A percentile compares a stretch with the other conserved stretches of the same genome.
Evolutionary conservation across 2,329 filamentous ascomycete species (phyloP).

Genomic region (Parascedosporium putredinis): DNA sequence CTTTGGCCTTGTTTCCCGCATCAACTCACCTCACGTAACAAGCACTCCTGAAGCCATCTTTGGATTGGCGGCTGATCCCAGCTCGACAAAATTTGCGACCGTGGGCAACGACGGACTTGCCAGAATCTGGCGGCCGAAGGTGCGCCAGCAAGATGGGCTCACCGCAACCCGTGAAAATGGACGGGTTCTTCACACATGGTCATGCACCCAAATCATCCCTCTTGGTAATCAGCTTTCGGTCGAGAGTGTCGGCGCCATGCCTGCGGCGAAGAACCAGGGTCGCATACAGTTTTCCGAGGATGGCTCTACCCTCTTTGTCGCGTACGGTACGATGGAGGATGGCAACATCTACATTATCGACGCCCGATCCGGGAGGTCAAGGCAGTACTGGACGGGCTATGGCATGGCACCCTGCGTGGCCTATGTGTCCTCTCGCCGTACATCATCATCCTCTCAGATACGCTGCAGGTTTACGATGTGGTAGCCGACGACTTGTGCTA

Average conservation of each 20-base stretch:
- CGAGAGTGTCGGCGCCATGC: slow-evolving; percentile 21
- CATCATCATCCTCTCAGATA: slow-evolving; percentile 64
- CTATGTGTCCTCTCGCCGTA: slow-evolving; percentile 63
- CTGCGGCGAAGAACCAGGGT: slow-evolving; percentile 37
- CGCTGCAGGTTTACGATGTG: slow-evolving; percentile 72
- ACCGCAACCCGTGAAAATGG: slow-evolving; percentile 47
- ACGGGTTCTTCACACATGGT: slow-evolving; percentile 62
- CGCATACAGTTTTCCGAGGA: slow-evolving; percentile 72
- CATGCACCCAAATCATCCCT: slow-evolving; percentile 49
- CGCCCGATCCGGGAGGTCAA: slow-evolving; percentile 56
- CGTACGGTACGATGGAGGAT: slow-evolving; percentile 41
- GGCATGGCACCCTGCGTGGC: slow-evolving; percentile 54
- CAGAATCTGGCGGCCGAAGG: slow-evolving; percentile 70
- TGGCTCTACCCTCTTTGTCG: slow-evolving; percentile 70
- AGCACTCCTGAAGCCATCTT: slow-evolving; percentile 50
- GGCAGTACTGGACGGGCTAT: slow-evolving; percentile 57
- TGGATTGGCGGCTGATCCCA: slow-evolving; percentile 62
- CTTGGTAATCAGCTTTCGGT: slow-evolving; percentile 27
- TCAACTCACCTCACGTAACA: slow-evolving; percentile 71
- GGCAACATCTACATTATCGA: slow-evolving; percentile 69
- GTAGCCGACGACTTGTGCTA: slow-evolving; percentile 67
- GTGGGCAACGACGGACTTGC: slow-evolving; percentile 71
- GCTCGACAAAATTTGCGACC: slow-evolving; percentile 65
- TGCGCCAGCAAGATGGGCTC: slow-evolving; percentile 57
- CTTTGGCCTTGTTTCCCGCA: slow-evolving; percentile 70